phyloP scores from a whole-genome alignment of 441 rosid species.

The Erysimum pusillum region DNA sequence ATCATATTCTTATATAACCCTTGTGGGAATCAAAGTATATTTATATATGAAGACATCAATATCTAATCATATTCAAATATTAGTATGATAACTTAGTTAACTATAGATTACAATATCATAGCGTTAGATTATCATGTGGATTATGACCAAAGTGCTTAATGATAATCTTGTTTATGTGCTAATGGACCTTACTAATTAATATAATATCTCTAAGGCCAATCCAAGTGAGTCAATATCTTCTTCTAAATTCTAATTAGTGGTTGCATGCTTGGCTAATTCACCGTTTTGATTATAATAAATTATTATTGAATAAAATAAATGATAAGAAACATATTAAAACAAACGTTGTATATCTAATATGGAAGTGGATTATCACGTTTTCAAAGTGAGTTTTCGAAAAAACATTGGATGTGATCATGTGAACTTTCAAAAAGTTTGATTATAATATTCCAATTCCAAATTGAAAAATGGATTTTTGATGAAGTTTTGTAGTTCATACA shows the following conservation, averaged over 20 bases:
- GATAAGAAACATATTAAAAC: not conserved
- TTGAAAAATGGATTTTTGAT: not conserved
- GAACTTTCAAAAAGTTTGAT: not conserved
- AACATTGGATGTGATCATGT: too few species aligned
- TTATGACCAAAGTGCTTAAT: slow-evolving; percentile 41
- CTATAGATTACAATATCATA: slow-evolving; percentile 30
- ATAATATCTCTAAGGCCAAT: slow-evolving; percentile 32
- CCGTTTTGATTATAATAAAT: not conserved
- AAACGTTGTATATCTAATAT: not conserved
- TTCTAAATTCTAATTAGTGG: slow-evolving; percentile 25
- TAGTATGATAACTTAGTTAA: slow-evolving; percentile 41
- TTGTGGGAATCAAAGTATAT: not conserved
- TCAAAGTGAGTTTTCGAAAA: not conserved
- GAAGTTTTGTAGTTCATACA: not conserved
- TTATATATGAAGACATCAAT: slow-evolving; percentile 3
- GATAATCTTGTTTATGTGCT: slow-evolving; percentile 42
- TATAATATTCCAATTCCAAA: too few species aligned
- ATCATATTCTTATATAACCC: not conserved
- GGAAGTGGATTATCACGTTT: not conserved
- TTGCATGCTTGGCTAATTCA: slow-evolving; percentile 28
- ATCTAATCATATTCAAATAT: slow-evolving; percentile 29
- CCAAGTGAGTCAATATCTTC: slow-evolving; percentile 35
- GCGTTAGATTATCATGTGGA: slow-evolving; percentile 35
- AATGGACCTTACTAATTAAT: slow-evolving; percentile 21
- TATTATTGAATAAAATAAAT: not conserved